Percentiles rank a stretch among this genome's conserved stretches.
These are phyloP conservation scores for Morella rubra DNA, from an alignment of 306 rosid species.

Conservation along the genomic window DNA sequence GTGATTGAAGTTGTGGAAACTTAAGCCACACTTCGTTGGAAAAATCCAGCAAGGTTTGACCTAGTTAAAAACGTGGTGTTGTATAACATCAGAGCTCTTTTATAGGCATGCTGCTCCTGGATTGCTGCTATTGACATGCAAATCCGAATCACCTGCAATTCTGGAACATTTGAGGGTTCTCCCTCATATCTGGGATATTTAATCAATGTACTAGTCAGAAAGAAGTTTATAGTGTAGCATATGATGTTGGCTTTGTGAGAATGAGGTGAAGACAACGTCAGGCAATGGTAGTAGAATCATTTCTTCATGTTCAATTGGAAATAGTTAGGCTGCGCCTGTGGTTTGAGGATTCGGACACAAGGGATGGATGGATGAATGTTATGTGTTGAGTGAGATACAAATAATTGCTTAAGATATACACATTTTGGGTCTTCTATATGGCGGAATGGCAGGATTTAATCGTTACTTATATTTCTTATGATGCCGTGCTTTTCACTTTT, in stretches of 20 bases:
- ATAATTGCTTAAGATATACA: too few species aligned
- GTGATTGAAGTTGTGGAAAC: background rate
- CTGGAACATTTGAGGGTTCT: background rate
- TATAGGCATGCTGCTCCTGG: background rate
- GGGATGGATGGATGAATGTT: too few species aligned
- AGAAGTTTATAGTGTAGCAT: background rate
- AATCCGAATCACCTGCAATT: background rate
- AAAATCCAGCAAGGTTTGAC: background rate
- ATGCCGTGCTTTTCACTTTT: too few species aligned
- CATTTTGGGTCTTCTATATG: too few species aligned
- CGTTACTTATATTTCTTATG: too few species aligned
- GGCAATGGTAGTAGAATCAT: background rate
- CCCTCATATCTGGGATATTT: background rate
- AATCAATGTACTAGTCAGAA: background rate
- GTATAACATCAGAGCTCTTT: background rate
- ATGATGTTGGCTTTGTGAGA: background rate
- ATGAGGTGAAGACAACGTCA: background rate
- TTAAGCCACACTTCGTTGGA: background rate
- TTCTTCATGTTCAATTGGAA: background rate
- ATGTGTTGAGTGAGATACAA: too few species aligned
- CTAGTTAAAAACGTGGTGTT: background rate
- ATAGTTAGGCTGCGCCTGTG: background rate
- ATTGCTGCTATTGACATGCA: background rate
- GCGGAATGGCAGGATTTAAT: too few species aligned
- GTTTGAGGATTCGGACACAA: too few species aligned